Evolutionary conservation across 2,329 filamentous ascomycete species (phyloP), one percentile per base, ranked within the genome.

Genomic region (Alternaria incomplexa): DNA sequence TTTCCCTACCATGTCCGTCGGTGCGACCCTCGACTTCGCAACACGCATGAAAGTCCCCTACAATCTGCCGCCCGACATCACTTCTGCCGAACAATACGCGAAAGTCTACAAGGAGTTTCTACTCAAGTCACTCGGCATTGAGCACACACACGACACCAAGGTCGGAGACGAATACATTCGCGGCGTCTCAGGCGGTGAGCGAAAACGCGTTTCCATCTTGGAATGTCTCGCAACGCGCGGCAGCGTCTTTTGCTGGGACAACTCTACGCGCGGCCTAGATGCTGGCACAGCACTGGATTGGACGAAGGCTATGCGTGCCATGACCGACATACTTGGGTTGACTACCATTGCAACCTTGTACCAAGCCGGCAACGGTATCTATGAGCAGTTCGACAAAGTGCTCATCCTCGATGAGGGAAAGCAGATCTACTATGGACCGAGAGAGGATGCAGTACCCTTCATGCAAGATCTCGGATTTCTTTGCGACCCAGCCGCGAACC

Each of bases 1-100:
- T 71, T 89, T 93, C 68, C 87, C 93, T 1, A 93, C 91, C 0
- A 83, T 97, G 23, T 93, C 92, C 0, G 93, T 97, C 2, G 90
- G 91, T 62, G 91, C 96, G 91, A 96, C 86, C 89, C 93, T 47
- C 90, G 82, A 85, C 58, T 86, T 86, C 65, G 84, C 84, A 0
- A 87, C 87, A 0, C 81, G 83, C 1, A 79, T 88, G 66, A 90
- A 89, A 73, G 75, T 88, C 1, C 86, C 87, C 0, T 82, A 80
- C 59, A 69, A 82, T 10, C 73, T 85, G 0, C 85, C 85, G 0
- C 73, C 83, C 0, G 84, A 83, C 0, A 75, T 80, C 3, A 68
- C 76, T 3, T 80, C 78, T 3, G 56, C 75, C 2, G 82, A 86
- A 25, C 82, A 86, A 11, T 82, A 83, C 44, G 83, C 83, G 7